Evolutionary conservation across 2,329 filamentous ascomycete genomes (phyloP), one percentile per base, ranked within the genome.

Genomic region (Xylaria multiplex): DNA sequence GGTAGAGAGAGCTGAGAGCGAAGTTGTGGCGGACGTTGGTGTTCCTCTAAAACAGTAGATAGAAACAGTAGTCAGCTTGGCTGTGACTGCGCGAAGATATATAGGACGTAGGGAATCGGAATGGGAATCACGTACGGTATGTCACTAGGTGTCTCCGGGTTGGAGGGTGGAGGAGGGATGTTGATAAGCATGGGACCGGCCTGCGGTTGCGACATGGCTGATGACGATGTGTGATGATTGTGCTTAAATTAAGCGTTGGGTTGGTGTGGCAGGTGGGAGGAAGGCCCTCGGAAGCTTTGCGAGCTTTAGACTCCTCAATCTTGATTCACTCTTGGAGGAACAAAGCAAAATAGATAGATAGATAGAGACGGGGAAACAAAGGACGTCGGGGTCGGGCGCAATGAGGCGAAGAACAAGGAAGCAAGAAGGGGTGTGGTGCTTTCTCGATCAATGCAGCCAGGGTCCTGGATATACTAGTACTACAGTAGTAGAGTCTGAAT

Each of bases 11-110:
- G 93, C 90, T 30, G 93, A 97, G 75, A 98, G 90, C 58, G 93
- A 96, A 13, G 94, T 97, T 3, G 93, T 96, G 46, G 92, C 91
- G 71, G 93, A 97, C 71, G 96, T 97, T 2, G 95, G 95, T 2
- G 95, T 98, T 75, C 95, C 94, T 70, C 93, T 97, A 70, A 70
- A n/a, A 19, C 43, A 58, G 48, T 53, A 70, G 32, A 69, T 61
- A 71, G 57, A 37, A 66, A 70, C 59, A 65, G 59, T 61, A 11
- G 70, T 65, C 60, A 59, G 56, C 56, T 54, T 61, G 42, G 16
- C 46, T 71, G 54, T 73, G 50, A 16, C 43, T 68, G 65, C 66
- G 63, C 24, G 32, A 40, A 54, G 57, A 46, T 64, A 61, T 43
- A 57, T 56, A 19, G 2, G 53, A 24, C 30, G 40, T 16, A 16